Conservation (phyloP, 495 filamentous ascomycete species). For the Penicillium riverlandense region DNA sequence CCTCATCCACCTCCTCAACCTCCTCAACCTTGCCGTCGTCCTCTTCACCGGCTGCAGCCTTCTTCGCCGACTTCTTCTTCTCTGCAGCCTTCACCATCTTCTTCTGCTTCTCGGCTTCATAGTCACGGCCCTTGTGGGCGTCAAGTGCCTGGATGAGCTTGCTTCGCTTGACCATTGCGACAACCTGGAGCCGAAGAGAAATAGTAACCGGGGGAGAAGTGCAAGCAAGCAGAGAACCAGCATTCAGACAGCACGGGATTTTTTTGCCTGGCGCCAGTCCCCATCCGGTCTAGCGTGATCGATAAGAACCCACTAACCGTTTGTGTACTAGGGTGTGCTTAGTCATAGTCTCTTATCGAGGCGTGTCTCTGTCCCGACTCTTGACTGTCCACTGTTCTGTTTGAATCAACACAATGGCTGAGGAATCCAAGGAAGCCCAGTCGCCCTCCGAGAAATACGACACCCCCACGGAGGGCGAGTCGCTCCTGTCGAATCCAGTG, state of each 20-base stretch:
- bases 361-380: too few species aligned
- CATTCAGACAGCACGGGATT: constrained; percentile 24
- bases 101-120: constrained; percentile 60
- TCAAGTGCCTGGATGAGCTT: constrained; percentile 60
- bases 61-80: constrained; percentile 45
- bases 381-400: too few species aligned
- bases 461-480: constrained; percentile 6
- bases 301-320: background rate
- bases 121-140: constrained; percentile 59
- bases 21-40: constrained; percentile 23
- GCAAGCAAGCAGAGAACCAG: constrained; percentile 8
- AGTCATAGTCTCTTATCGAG: too few species aligned
- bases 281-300: background rate
- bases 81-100: constrained; percentile 47
- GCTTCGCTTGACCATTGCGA: constrained; percentile 54
- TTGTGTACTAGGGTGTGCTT: too few species aligned
- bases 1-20: constrained; percentile 19
- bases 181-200: background rate
- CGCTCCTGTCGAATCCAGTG: constrained; percentile 18
- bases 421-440: constrained; percentile 2
- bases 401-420: constrained; percentile 11
- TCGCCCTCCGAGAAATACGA: constrained; percentile 9
- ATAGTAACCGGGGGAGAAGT: constrained; percentile 10
- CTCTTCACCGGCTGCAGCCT: constrained; percentile 24
- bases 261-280: constrained; percentile 28